Evolutionary conservation across 2,329 filamentous ascomycete genomes (phyloP), one percentile per base, ranked within the genome.

Genomic region (Xylaria sp.): DNA sequence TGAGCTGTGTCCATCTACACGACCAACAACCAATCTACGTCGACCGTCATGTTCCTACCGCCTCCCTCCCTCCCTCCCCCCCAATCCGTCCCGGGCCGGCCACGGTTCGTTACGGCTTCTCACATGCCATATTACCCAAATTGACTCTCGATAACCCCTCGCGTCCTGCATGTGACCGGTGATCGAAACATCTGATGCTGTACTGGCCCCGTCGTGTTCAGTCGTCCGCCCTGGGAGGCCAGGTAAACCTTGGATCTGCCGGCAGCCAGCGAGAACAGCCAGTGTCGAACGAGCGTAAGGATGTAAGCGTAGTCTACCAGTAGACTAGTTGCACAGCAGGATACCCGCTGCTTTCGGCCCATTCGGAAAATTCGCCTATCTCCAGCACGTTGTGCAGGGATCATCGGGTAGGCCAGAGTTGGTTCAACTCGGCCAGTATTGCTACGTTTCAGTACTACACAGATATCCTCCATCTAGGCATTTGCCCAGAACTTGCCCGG

Each of bases 41-140:
- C 47, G 46, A 40, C 54, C 48, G 43, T 46, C 49, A 25, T 38
- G 38, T 54, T 49, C 51, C 51, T 51, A 37, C 40, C 35, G 37
- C 13, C 27, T 17, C 52, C n/a, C 31, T 31, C 37, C 31, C 51
- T 40, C 46, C 51, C 21, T 29, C 33, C 40, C 40, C 52, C 21
- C 54, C 33, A 47, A 53, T 57, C 54, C 29, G 48, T 59, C 33
- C 60, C 44, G 47, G 56, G 17, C 52, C 52, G 55, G 62, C 35
- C 58, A 41, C 52, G 52, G 61, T 54, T 66, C 29, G 33, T 49
- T 56, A 48, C 54, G 33, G 44, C 54, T 43, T 60, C 61, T 62
- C 62, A 65, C 62, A 62, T 65, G 62, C 56, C 59, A 65, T 65
- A 59, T 65, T 65, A 65, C 59, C 62, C 62, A 58, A 25, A 62